Evolutionary conservation across 139 green algal species (phyloP), one percentile per base, ranked within the genome.

Genomic region (Chlorella sp.): DNA sequence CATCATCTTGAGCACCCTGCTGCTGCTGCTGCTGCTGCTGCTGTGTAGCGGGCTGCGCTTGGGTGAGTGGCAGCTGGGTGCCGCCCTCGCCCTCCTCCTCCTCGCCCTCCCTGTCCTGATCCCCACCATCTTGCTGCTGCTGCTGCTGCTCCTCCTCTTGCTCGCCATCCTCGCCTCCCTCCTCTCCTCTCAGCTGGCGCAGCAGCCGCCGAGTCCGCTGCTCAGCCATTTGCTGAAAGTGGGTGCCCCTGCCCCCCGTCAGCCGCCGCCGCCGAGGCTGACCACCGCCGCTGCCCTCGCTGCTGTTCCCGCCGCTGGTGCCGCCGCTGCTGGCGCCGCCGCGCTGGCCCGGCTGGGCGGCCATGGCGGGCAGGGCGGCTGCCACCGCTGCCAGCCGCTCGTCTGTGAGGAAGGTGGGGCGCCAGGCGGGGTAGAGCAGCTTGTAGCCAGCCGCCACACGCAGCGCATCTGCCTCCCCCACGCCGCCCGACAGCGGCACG

Each of bases 311-410:
- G 7, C 34, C 68, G 66, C 66, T 24, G 15, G 22, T 24, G 71
- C 28, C 71, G 71, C 39, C 32, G 12, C 36, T 30, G 68, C 68
- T 26, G 26, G 26, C 19, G 71, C 71, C 71, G 71, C 30, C 71
- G 71, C 32, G 48, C 48, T 57, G 48, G 48, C 77, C 4, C 77
- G 34, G 75, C 75, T 57, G 57, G 0, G 82, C 82, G 21, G 60
- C 60, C n/a, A n/a, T 68, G 5, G 84, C 64, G 21, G 84, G 84
- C 84, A 88, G 84, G 5, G 84, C 39, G 32, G 84, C 84, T 16
- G 64, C 84, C 68, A 81, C 68, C 0, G 37, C 39, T 0, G 28
- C 14, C 11, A 88, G 32, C 28, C 40, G 68, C 4, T 53, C 39
- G 30, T 64, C 34, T n/a, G 84, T 88, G 14, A 88, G 66, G 40